phyloP scores from a whole-genome alignment of 768 basidiomycete species.

The Phaffia australis region DNA sequence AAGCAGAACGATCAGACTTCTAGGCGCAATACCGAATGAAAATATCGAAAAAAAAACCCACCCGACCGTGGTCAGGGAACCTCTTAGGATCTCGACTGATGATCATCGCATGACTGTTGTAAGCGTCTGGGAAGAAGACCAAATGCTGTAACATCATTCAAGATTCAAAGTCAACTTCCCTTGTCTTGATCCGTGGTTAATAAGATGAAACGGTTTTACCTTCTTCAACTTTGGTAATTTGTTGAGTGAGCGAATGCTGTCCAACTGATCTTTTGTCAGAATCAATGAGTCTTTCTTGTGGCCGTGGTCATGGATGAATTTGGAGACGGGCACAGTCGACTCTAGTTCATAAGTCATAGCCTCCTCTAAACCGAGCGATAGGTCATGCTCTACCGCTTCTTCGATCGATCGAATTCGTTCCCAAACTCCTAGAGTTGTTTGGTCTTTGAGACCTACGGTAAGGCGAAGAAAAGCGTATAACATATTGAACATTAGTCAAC shows the following conservation, averaged over 20 bases:
- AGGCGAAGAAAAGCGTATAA: background rate
- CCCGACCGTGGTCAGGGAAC: constrained; percentile 15
- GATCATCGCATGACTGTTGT: constrained; percentile 24
- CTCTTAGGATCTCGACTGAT: constrained; percentile 21
- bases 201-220: background rate
- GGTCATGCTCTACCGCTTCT: background rate
- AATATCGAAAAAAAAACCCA: too few relatives aligned
- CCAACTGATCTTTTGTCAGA: constrained; percentile 11
- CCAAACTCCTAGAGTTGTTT: background rate
- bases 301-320: background rate
- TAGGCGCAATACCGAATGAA: too few relatives aligned
- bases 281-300: constrained; percentile 7
- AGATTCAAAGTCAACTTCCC: background rate
- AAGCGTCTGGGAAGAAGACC: constrained; percentile 10
- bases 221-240: constrained; percentile 12
- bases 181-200: background rate
- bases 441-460: constrained; percentile 13
- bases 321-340: background rate
- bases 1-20: too few relatives aligned
- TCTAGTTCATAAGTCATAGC: background rate
- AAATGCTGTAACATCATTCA: background rate
- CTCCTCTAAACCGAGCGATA: background rate
- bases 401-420: background rate
- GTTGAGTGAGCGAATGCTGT: constrained; percentile 8
- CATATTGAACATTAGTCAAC: background rate